Base-by-base conservation (phyloP, 176 grass and related monocot genomes). In the Chloris gayana region DNA sequence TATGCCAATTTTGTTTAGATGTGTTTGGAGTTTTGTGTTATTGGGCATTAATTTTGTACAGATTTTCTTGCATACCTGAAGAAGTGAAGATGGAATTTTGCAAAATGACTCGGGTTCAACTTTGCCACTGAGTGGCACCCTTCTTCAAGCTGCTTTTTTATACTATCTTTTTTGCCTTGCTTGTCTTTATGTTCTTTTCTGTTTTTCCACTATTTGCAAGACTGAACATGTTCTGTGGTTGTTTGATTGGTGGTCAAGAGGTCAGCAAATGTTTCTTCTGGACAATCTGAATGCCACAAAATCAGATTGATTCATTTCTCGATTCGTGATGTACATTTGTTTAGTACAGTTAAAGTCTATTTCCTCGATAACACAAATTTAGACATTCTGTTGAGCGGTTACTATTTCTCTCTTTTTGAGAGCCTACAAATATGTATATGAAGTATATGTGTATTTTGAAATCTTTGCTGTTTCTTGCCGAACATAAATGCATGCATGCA, bases 1-100 rank as follows among this genome's bases (percentile, higher is more conserved):
- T 33, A 21, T 1, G 13, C 70, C 25, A 70, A 69, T 10, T 49
- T 77, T 21, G 68, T 44, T n/a, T 35, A 64, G 10, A 8, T 22
- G 5, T 22, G 7, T 54, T 9, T 73, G 21, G 7, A 26, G 6
- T 34, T 37, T 1, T 13, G 26, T 64, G 34, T 82, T 72, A 18
- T 1, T 19, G 12, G 39, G 31, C 21, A 56, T 80, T 73, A 71
- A 47, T 71, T 81, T 77, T 58, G 18, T 73, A 33, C 7, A 47
- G 17, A 31, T 73, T 12, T 72, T n/a, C 9, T 70, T 82, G 31
- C 38, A 34, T 57, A 64, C 73, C 27, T 54, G 5, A 5, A 35
- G 34, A 35, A 35, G n/a, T 35, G 57, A 25, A 58, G 22, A 58
- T 58, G 54, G 35, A 42, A 64, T 33, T 21, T 27, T 51, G 65